Base-by-base conservation (phyloP, 2,329 filamentous ascomycete species). In the Verticillium albo-atrum region DNA sequence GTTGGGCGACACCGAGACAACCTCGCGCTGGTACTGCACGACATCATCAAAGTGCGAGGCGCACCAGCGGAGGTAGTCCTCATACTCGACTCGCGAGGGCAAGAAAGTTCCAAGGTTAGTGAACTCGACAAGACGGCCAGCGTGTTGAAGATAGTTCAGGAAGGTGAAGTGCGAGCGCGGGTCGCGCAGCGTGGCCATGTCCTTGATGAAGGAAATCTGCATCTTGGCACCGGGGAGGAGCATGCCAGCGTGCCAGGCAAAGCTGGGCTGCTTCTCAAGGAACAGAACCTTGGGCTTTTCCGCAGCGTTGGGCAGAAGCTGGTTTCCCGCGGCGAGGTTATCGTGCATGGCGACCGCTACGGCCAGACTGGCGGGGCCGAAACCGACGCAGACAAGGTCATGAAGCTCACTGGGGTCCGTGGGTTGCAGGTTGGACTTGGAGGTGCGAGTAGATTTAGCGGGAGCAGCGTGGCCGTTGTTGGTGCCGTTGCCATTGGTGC, bases 121-220 rank as follows among this genome's bases (percentile, higher is more conserved):
- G 70, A 98, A 98, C 66, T 94, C 88, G 55, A 96, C 86, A 42
- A 98, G 82, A n/a, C 94, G 84, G 59, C 83, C 82, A 67, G 96
- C 89, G 67, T 84, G 77, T 77, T 96, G 90, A 14, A 98, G 84
- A 73, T 98, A 98, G 76, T 97, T 97, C 70, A 97, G 80, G 76
- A 97, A 98, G 15, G 94, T 98, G 75, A 98, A 98, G 68, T 92
- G 84, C 65, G 91, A 96, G 64, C 89, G 86, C 7, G 94, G 94
- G 71, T 98, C 88, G 60, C 94, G 85, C 66, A 97, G 81, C 3
- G 91, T 95, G 3, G 94, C 94, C 73, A 98, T 85, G 71, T 98
- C 94, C 78, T 98, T 98, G 77, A 98, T 84, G 78, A 97, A 98
- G 10, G 91, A 96, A 67, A 98, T 98, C 72, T 98, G 94, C 94